Base-by-base conservation (phyloP, 2,329 filamentous ascomycete genomes). In the Aspergillus pseudoviridinutans region DNA sequence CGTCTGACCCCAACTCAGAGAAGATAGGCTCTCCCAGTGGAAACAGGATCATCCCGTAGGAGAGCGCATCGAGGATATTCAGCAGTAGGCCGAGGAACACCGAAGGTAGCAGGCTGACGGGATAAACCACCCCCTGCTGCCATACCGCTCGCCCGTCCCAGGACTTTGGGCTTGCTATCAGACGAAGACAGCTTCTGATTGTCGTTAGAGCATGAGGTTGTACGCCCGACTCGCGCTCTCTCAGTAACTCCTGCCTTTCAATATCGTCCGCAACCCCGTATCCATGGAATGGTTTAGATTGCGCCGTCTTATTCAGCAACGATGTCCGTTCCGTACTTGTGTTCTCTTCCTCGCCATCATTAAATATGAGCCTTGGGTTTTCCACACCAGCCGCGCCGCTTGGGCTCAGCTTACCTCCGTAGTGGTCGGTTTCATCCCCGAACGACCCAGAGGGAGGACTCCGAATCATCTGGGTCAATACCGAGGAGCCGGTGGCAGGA, bases 11-110 rank as follows among this genome's bases (percentile, higher is more conserved):
- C 6, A 97, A 84, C 61, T 88, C 84, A 28, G 88, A 85, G 72
- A 99, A 99, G 22, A 96, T 83, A 7, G 90, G 86, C 61, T 90
- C 89, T 6, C 93, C 92, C 0, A 99, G 81, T 0, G 94, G 94
- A 64, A 99, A 99, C 12, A 99, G 78, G 67, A 97, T 96, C 89
- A 96, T 94, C 66, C 90, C 94, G 69, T 99, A 99, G 2, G 93
- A 97, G 44, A 99, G 78, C 5, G 92, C 94, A 78, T 99, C 94
- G 22, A 99, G 80, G 49, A 99, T 88, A 65, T 99, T 99, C 20
- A 99, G 83, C 1, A 99, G 80, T 27, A 96, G 77, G 0, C 94
- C 94, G 0, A 99, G 84, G 63, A 96, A 83, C 1, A 97, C 93
- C 3, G 93, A 89, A 1, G 94, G 94, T 17, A 97, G 72, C 63